Evolutionary conservation across 805 yeast genomes (phyloP).

Genomic region (Schwanniomyces pseudopolymorphus): DNA sequence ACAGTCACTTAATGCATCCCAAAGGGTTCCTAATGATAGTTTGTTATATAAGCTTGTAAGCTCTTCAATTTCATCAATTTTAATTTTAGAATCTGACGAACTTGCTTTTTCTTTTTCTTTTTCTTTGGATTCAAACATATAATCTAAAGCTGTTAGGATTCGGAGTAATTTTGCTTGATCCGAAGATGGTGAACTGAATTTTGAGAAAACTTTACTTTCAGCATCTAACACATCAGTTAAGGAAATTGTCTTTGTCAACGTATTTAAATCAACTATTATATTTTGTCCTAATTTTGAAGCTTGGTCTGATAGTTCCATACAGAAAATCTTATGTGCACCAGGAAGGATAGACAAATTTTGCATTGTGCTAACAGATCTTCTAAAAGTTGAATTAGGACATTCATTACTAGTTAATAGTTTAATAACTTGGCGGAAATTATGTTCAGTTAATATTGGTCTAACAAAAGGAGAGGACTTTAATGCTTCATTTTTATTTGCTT

Average conservation of each 20-base stretch:
- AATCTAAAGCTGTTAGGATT: conserved; percentile 84
- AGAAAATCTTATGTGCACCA: conserved; percentile 63
- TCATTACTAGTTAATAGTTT: conserved; percentile 75
- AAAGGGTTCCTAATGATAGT: conserved; percentile 71
- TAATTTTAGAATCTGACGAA: conserved; percentile 1
- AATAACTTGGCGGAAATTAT: conserved; percentile 61
- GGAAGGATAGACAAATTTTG: conserved; percentile 66
- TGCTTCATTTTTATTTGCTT: conserved; percentile 30
- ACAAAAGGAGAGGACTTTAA: conserved; percentile 26
- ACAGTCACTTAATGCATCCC: conserved; percentile 83
- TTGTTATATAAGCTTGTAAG: conserved; percentile 62
- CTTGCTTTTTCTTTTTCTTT: conserved; percentile 12
- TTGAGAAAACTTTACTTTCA: conserved; percentile 54
- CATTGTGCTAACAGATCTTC: conserved; percentile 78
- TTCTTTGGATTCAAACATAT: conserved; percentile 56
- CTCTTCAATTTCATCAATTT: conserved; percentile 38
- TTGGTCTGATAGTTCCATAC: conserved; percentile 60
- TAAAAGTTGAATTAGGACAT: conserved; percentile 81
- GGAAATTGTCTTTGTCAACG: conserved; percentile 46
- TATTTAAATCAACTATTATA: conserved; percentile 55
- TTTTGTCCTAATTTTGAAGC: conserved; percentile 60
- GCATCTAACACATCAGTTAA: conserved; percentile 37
- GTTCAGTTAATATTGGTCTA: conserved; percentile 64
- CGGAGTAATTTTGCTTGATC: conserved; percentile 88
- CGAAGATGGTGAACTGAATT: conserved; percentile 76